Base-by-base conservation (phyloP, 305 asterid genomes). In the Stenogyne calaminthoides region DNA sequence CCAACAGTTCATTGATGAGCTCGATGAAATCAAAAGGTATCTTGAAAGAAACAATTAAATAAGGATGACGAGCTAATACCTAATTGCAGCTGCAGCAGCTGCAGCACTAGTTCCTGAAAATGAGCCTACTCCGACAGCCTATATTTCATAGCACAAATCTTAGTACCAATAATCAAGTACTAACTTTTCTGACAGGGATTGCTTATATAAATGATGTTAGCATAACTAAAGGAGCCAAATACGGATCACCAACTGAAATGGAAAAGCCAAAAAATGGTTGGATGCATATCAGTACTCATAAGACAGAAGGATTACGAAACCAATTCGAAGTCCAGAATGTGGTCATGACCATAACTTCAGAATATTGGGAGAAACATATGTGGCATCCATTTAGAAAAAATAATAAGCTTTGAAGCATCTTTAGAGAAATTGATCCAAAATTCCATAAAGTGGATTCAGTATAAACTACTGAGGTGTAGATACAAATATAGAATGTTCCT, bases 101-200 rank as follows among this genome's bases (percentile, higher is more conserved):
- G 98, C 98, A 57, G 94, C 97, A 49, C 91, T 80, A 77, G 97
- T 86, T 82, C 98, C 98, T 47, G 94, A 87, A 71, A 94, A 88
- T 59, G 97, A 91, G 73, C 95, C 97, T 70, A 89, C 86, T 65
- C 97, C 98, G 78, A 91, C 96, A 60, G 98, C 98, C 98, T 94
- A 79, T 77, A 88, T 59, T 59, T 56, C 73, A 16, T 51, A 77
- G 74, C 25, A 40, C 69, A 75, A 64, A 57, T 47, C 74, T 86
- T 71, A 70, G 69, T 72, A 80, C 46, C 59, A 71, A 29, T 32
- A 10, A 25, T 47, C 52, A 79, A 54, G 46, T 58, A 47, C 73
- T 67, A 64, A 66, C 25, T 18, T 64, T 55, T 56, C 61, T 59
- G 51, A 49, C 71, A 62, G 6, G 9, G 27, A 16, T 69, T 61